Base-by-base conservation (phyloP, 2,329 filamentous ascomycete species). In the Penicillium brasilianum region DNA sequence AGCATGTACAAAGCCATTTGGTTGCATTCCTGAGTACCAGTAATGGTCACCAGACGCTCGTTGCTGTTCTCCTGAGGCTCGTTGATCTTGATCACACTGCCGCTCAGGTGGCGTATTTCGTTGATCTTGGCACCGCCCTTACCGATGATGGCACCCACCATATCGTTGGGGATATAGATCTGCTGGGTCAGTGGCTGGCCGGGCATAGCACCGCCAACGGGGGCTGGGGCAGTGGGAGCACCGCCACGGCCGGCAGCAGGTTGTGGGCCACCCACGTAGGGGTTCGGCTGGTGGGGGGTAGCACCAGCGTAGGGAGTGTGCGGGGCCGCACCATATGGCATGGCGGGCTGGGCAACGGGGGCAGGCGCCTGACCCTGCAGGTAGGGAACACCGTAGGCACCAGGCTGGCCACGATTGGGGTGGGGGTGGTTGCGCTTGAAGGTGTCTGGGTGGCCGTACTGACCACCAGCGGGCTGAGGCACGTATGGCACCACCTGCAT, bases 1-100 rank as follows among this genome's bases (percentile, higher is more conserved):
- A 99, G 87, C 93, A 99, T 97, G 81, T 98, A 99, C 58, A 99
- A 82, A n/a, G 95, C 95, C 93, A 99, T 98, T 74, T 97, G 92
- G 81, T 99, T 99, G 83, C 93, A 97, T 80, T 99, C 95, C 72
- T 96, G 93, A 6, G 95, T 98, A 66, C 95, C 95, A 1, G 95
- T 97, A 70, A 99, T 96, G 16, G 95, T 99, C 60, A 99, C 95
- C 61, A 99, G 83, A 65, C 95, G 90, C 83, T 99, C 95, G 74
- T 98, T 99, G 84, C 92, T 98, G 81, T 96, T 98, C 78, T 98
- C 95, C 77, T 97, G 95, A 1, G 95, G 95, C 77, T 99, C 95
- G 76, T 99, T 98, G 84, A 99, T 99, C 84, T 99, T 99, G 79
- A 99, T 98, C 50, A 99, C 93, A 80, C 94, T 98, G 69, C 94